Evolutionary conservation across 495 filamentous ascomycete genomes (phyloP), one percentile per base, ranked within the genome.

Genomic region (Penicillium psychrofluorescens): DNA sequence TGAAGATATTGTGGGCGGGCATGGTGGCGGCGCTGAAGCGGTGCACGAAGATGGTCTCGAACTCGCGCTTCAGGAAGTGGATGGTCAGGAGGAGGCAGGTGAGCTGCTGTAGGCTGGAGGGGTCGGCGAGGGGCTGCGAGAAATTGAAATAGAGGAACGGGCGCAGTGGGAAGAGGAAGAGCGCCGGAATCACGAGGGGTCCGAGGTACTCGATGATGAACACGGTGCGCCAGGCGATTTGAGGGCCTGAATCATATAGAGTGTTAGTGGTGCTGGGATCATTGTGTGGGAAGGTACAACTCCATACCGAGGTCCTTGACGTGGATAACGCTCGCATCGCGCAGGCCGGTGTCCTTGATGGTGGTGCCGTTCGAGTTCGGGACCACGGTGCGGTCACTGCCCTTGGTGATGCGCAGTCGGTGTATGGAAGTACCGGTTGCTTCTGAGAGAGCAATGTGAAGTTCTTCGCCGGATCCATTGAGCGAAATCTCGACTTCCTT

Each of bases 11-110:
- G 58, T 63, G 66, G 43, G 78, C 79, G 30, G 91, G 90, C 90
- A 95, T 96, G 35, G 89, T 97, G 51, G 87, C 86, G 38, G 81
- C 77, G 58, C 86, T 90, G 79, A 98, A 98, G 61, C 86, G 87
- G 74, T 98, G 92, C 44, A 98, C 79, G 66, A 90, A 95, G 43
- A 96, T 49, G 11, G 90, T 95, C 70, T 98, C 92, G 44, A 85
- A 79, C 68, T 97, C 94, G 55, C 92, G 89, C 74, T 98, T 98
- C 53, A 88, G 51, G 75, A 96, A 98, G 72, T 98, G 91, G 28
- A 84, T 58, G 41, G 74, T 75, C 50, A 92, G 76, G 40, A 94
- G 76, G 36, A 64, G 63, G 56, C 87, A 82, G 40, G 85, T 76
- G 14, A 94, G 71, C 45, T 75, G 76, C 59, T 95, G 90, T 3